Evolutionary conservation across 1,284 basidiomycete genomes (phyloP).

Genomic region (Austroboletus novae-zelandiae): DNA sequence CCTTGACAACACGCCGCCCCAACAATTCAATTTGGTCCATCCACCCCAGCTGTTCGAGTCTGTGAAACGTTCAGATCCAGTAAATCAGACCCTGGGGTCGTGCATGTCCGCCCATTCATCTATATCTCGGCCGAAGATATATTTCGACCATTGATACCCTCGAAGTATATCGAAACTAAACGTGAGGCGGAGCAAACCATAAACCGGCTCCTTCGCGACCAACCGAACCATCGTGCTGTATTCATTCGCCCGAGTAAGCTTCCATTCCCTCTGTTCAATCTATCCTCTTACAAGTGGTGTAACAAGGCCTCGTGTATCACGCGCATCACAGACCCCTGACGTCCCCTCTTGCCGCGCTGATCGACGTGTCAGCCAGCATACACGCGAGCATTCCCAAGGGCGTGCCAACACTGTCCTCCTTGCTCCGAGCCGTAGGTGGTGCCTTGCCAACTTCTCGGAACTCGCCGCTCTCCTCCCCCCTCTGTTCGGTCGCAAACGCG

Average conservation of each 20-base stretch:
- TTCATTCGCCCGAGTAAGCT: constrained; percentile 83
- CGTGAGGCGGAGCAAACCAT: constrained; percentile 83
- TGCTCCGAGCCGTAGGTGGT: constrained; percentile 52
- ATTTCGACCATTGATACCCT: constrained; percentile 82
- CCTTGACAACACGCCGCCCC: constrained; percentile 4
- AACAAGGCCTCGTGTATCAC: constrained; percentile 89
- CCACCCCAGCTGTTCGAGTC: constrained; percentile 60
- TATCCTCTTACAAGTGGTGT: constrained; percentile 9
- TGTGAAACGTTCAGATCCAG: constrained; percentile 69
- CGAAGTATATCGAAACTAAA: constrained; percentile 87
- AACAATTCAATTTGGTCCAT: constrained; percentile 13
- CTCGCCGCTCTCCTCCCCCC: constrained; percentile 40
- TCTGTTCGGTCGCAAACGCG: constrained; percentile 73
- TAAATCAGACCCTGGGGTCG: constrained; percentile 31
- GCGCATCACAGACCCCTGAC: constrained; percentile 88
- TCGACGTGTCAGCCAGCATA: constrained; percentile 75
- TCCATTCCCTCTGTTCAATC: constrained; percentile 2
- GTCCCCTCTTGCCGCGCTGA: constrained; percentile 80
- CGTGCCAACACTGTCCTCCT: constrained; percentile 63
- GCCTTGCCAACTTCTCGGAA: constrained; percentile 30
- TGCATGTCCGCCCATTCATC: constrained; percentile 69
- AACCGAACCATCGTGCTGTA: constrained; percentile 57
- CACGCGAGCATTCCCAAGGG: constrained; percentile 54
- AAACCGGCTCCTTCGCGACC: constrained; percentile 42
- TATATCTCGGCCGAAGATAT: constrained; percentile 96